Conservation (phyloP, 768 basidiomycete species). For the Peribolospora kevripleyi region DNA sequence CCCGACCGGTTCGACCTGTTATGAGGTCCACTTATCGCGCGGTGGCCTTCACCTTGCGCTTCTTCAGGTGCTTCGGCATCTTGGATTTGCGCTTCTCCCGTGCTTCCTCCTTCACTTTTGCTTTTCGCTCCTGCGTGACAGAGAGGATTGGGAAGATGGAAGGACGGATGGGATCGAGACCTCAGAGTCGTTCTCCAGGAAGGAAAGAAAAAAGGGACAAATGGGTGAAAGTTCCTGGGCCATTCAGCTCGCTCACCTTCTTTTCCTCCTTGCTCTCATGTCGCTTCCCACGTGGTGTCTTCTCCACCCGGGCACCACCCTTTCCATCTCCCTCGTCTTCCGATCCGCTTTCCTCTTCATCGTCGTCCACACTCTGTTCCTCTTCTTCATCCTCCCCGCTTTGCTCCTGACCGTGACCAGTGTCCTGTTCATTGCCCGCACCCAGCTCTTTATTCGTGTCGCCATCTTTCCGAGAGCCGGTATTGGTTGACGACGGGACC, state of each 20-base stretch:
- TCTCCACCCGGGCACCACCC: constrained; percentile 22
- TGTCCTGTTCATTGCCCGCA: neutral
- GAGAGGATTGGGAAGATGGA: neutral
- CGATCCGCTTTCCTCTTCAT: constrained; percentile 6
- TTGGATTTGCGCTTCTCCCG: constrained; percentile 72
- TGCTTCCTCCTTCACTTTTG: constrained; percentile 60
- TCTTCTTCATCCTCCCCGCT: constrained; percentile 17
- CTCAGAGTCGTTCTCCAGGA: too few relatives aligned
- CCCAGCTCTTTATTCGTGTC: constrained; percentile 13
- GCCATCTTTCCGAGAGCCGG: constrained; percentile 7
- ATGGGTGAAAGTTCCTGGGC: neutral
- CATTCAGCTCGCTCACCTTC: constrained; percentile 31
- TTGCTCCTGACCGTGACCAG: constrained; percentile 14
- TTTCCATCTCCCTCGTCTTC: constrained; percentile 21
- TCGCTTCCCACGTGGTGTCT: constrained; percentile 55
- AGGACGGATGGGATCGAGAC: neutral
- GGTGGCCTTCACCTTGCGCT: constrained; percentile 40
- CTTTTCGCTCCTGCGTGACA: constrained; percentile 58
- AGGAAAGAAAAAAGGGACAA: too few relatives aligned
- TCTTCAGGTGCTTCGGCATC: constrained; percentile 90
- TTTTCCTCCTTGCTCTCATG: constrained; percentile 80
- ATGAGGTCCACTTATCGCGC: too few relatives aligned
- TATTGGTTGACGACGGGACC: too few relatives aligned
- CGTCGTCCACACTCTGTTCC: constrained; percentile 16
- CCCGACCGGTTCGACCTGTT: too few relatives aligned